Conservation (phyloP, 495 filamentous ascomycete genomes). For the Podospora pseudocomata region DNA sequence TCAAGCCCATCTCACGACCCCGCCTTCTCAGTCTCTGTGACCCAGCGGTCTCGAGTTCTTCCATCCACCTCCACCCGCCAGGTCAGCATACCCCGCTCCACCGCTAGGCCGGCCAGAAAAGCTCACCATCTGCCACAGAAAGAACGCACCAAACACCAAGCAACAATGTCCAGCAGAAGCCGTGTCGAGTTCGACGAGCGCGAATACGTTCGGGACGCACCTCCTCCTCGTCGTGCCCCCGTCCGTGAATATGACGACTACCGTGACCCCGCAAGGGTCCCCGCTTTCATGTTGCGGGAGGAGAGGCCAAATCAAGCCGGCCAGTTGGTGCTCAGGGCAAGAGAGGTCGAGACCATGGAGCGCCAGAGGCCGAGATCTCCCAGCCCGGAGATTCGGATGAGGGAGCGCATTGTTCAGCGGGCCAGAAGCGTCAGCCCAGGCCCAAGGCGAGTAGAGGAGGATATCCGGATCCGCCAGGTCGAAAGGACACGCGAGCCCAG, state of each 20-base stretch:
- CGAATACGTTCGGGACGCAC: conserved; percentile 37
- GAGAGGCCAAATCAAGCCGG: conserved; percentile 37
- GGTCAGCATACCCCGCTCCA: conserved; percentile 15
- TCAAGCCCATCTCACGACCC: background rate
- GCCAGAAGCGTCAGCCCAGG: conserved; percentile 35
- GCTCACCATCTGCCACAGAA: conserved; percentile 4
- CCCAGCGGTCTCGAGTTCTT: background rate
- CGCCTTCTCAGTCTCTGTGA: background rate
- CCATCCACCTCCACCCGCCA: conserved; percentile 1
- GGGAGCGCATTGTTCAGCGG: conserved; percentile 32
- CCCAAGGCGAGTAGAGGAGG: conserved; percentile 27
- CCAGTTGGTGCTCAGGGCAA: conserved; percentile 42
- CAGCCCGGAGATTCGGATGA: conserved; percentile 38
- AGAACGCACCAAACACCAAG: conserved; percentile 9
- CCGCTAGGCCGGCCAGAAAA: conserved; percentile 8
- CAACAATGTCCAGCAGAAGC: conserved; percentile 32
- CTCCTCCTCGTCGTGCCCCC: conserved; percentile 23
- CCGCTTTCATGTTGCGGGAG: conserved; percentile 42
- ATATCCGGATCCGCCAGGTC: conserved; percentile 28
- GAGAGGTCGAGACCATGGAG: conserved; percentile 46
- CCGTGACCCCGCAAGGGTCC: conserved; percentile 32
- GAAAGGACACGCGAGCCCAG: conserved; percentile 30
- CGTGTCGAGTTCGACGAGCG: conserved; percentile 42
- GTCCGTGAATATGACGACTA: conserved; percentile 37
- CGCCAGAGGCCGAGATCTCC: conserved; percentile 39